Evolutionary conservation across 1,284 basidiomycete genomes (phyloP).

Genomic region (Ustilago sp.): DNA sequence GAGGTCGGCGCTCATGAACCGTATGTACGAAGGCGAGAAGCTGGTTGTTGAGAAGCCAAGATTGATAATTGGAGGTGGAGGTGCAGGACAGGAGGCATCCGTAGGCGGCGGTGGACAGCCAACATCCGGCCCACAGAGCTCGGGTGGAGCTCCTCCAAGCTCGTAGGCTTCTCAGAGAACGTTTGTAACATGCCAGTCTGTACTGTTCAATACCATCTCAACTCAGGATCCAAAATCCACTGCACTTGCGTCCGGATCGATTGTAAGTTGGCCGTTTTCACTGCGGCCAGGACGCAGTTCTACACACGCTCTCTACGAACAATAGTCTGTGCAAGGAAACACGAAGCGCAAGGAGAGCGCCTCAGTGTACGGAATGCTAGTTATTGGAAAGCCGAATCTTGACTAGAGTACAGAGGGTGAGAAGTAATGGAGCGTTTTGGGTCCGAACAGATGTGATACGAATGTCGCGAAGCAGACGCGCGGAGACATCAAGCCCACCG

Average conservation of each 20-base stretch:
- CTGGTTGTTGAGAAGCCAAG: slow-evolving; percentile 66
- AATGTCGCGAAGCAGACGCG: neutral
- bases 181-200: neutral
- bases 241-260: neutral
- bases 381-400: neutral
- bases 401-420: slow-evolving; percentile 21
- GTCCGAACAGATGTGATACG: neutral
- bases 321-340: neutral
- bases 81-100: slow-evolving; percentile 45
- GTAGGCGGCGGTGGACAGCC: slow-evolving; percentile 55
- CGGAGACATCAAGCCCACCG: neutral
- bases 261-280: neutral
- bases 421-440: neutral
- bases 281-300: neutral
- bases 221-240: neutral
- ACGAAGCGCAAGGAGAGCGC: neutral
- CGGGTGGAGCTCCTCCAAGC: slow-evolving; percentile 47
- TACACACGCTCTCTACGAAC: neutral
- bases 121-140: slow-evolving; percentile 39
- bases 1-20: slow-evolving; percentile 65
- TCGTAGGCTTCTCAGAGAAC: slow-evolving; percentile 7
- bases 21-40: slow-evolving; percentile 66
- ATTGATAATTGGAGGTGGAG: slow-evolving; percentile 61
- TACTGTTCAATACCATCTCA: neutral
- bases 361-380: neutral